phyloP scores from a whole-genome alignment of 345 rosid genomes.

The Diplotaxis tenuifolia region DNA sequence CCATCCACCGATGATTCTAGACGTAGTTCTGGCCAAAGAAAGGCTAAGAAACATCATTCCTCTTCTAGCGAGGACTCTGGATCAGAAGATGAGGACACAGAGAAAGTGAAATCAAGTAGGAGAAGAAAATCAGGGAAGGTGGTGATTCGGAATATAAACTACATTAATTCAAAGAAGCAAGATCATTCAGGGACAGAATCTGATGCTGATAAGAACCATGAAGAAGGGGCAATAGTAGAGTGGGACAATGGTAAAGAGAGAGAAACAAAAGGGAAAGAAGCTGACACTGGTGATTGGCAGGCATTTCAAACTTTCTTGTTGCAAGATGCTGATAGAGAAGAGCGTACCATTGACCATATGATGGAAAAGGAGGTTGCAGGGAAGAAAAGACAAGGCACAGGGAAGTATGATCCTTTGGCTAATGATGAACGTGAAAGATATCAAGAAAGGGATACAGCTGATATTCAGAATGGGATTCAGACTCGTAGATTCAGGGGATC shows the following conservation, averaged over 20 bases:
- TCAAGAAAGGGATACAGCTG: slow-evolving; percentile 45
- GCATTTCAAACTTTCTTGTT: slow-evolving; percentile 82
- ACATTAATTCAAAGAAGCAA: slow-evolving; percentile 65
- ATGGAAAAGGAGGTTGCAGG: slow-evolving; percentile 59
- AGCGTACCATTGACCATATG: slow-evolving; percentile 42
- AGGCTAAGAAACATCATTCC: slow-evolving; percentile 57
- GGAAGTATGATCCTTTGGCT: slow-evolving; percentile 58
- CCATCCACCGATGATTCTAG: slow-evolving; percentile 63
- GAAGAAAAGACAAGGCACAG: slow-evolving; percentile 48
- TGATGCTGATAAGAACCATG: slow-evolving; percentile 53
- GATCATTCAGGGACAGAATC: slow-evolving; percentile 55
- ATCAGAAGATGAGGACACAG: slow-evolving; percentile 52
- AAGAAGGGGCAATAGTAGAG: slow-evolving; percentile 43
- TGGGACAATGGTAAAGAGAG: slow-evolving; percentile 44
- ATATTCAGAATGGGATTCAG: slow-evolving; percentile 51
- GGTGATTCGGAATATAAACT: slow-evolving; percentile 83
- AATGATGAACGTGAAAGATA: slow-evolving; percentile 46
- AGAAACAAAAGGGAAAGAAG: slow-evolving; percentile 45
- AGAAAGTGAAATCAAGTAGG: slow-evolving; percentile 53
- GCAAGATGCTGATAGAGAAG: slow-evolving; percentile 75
- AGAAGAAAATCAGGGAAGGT: slow-evolving; percentile 69
- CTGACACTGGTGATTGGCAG: slow-evolving; percentile 77
- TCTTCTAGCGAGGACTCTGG: slow-evolving; percentile 59
- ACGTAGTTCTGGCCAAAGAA: slow-evolving; percentile 54
- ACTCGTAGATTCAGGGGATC: slow-evolving; percentile 48